These are phyloP conservation scores for Pichia eremophila DNA, from an alignment of 805 yeast species.

Conservation along the genomic window DNA sequence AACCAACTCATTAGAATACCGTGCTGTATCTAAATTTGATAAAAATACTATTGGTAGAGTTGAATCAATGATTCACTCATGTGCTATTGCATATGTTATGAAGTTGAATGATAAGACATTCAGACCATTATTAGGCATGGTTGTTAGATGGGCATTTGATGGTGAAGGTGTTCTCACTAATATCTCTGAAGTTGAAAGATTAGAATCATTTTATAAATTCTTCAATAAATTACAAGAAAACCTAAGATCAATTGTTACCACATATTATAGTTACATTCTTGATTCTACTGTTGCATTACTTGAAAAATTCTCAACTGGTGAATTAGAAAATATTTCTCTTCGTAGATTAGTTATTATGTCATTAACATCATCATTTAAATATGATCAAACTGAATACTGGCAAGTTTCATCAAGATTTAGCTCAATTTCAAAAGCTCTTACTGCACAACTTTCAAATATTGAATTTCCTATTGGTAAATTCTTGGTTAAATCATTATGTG, in stretches of 20 bases:
- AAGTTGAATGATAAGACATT: constrained; percentile 89
- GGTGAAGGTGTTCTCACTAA: constrained; percentile 54
- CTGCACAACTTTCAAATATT: constrained; percentile 55
- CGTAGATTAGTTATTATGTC: constrained; percentile 70
- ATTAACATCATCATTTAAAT: constrained; percentile 70
- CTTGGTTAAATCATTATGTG: constrained; percentile 68
- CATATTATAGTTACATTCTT: constrained; percentile 76
- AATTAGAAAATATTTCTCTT: constrained; percentile 39
- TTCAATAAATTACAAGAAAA: constrained; percentile 77
- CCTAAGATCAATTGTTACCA: constrained; percentile 78
- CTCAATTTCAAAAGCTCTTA: constrained; percentile 49
- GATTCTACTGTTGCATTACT: constrained; percentile 61
- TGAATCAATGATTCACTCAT: constrained; percentile 64
- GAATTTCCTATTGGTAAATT: constrained; percentile 73
- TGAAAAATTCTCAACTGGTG: constrained; percentile 35
- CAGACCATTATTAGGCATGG: constrained; percentile 80
- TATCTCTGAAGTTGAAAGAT: constrained; percentile 46
- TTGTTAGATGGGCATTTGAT: constrained; percentile 87
- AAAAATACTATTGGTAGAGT: constrained; percentile 69
- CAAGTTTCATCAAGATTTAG: constrained; percentile 79
- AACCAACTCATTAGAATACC: constrained; percentile 61
- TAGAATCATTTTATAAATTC: constrained; percentile 73
- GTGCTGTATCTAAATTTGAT: constrained; percentile 51
- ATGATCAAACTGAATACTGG: constrained; percentile 95
- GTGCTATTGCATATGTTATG: constrained; percentile 72